phyloP scores from a whole-genome alignment of 2,329 filamentous ascomycete species.

The Pochonia chlamydosporia region DNA sequence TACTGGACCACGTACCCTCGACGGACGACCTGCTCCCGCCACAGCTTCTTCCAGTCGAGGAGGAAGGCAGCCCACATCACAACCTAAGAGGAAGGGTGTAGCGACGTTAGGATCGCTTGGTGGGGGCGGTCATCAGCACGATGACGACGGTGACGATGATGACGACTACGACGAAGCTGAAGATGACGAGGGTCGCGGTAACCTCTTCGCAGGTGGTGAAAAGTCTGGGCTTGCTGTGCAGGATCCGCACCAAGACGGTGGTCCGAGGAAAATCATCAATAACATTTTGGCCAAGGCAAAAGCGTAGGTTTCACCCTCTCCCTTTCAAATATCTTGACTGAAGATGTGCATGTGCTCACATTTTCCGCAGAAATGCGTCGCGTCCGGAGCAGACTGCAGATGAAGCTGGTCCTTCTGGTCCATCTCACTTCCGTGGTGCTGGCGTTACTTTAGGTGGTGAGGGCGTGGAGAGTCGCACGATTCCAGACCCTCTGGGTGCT shows the following conservation, averaged over 20 bases:
- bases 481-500: conserved; percentile 52
- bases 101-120: conserved; percentile 54
- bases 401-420: conserved; percentile 40
- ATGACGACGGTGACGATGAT: conserved; percentile 56
- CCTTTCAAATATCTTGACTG: accelerated
- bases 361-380: conserved; percentile 48
- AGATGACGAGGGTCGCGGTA: conserved; percentile 53
- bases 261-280: conserved; percentile 51
- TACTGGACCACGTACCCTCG: conserved; percentile 56
- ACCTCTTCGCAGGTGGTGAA: conserved; percentile 79
- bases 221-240: conserved; percentile 70
- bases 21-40: conserved; percentile 52
- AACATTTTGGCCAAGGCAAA: conserved; percentile 60
- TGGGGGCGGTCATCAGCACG: conserved; percentile 39
- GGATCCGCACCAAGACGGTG: conserved; percentile 46
- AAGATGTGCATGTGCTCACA: too few species aligned
- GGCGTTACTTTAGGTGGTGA: conserved; percentile 77
- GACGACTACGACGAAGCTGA: conserved; percentile 50
- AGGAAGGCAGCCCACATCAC: conserved; percentile 28
- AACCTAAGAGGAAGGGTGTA: conserved; percentile 53
- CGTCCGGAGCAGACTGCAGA: conserved; percentile 46
- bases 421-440: conserved; percentile 58
- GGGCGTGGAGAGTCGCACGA: conserved; percentile 60
- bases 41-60: conserved; percentile 23
- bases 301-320: conserved; percentile 37